Evolutionary conservation across 106 monocot genomes (phyloP).

Genomic region (Ottelia alismoides): DNA sequence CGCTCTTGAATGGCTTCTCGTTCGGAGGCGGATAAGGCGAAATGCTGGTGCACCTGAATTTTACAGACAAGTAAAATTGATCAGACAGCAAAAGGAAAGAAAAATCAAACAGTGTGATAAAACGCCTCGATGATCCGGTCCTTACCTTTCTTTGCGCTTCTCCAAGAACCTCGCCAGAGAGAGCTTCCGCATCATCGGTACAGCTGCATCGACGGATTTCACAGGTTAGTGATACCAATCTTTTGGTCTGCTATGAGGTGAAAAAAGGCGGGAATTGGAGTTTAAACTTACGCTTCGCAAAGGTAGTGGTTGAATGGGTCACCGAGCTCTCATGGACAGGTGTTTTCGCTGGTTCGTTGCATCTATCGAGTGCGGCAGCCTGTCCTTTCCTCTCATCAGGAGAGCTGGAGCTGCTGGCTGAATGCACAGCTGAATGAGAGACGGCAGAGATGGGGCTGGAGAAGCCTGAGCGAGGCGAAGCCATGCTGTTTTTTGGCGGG

Average conservation of each 20-base stretch:
- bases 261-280: background rate
- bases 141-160: slow-evolving; percentile 88
- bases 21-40: too few relatives aligned
- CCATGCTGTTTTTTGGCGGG: background rate
- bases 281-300: slow-evolving; percentile 1
- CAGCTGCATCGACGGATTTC: slow-evolving; percentile 38
- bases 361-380: background rate
- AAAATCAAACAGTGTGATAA: too few relatives aligned
- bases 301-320: background rate
- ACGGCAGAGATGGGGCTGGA: slow-evolving; percentile 3
- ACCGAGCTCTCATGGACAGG: background rate
- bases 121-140: too few relatives aligned
- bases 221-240: too few relatives aligned
- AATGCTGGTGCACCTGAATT: too few relatives aligned
- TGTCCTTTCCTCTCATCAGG: background rate
- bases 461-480: background rate
- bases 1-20: too few relatives aligned
- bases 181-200: slow-evolving; percentile 79
- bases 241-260: too few relatives aligned
- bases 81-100: too few relatives aligned
- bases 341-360: background rate
- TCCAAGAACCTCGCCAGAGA: slow-evolving; percentile 83
- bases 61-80: too few relatives aligned
- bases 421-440: slow-evolving; percentile 2
- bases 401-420: background rate